Evolutionary conservation across 495 filamentous ascomycete genomes (phyloP).

Genomic region (Letharia lupina): DNA sequence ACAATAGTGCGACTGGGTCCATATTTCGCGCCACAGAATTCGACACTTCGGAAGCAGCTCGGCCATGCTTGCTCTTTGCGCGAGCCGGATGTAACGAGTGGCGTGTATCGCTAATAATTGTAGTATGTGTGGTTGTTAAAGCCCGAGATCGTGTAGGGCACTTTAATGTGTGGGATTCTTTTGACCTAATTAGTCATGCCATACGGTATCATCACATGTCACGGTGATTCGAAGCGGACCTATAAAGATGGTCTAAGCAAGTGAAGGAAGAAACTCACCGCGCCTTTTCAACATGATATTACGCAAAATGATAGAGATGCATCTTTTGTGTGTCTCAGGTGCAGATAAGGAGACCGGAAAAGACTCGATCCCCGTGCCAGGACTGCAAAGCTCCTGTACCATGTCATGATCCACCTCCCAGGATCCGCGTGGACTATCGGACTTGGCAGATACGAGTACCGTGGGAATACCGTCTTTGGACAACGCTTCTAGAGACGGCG

Average conservation of each 20-base stretch:
- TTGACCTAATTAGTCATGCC: constrained; percentile 6
- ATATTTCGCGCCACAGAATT: neutral
- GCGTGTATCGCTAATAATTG: neutral
- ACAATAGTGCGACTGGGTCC: neutral
- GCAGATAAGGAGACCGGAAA: constrained; percentile 62
- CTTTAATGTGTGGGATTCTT: constrained; percentile 1
- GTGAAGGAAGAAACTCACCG: constrained; percentile 46
- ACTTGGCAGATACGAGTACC: constrained; percentile 76
- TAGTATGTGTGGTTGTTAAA: constrained; percentile 1
- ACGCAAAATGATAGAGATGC: constrained; percentile 66
- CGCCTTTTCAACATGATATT: constrained; percentile 54
- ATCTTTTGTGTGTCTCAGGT: constrained; percentile 67
- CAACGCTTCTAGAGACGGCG: constrained; percentile 51
- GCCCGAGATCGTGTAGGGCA: constrained; percentile 8
- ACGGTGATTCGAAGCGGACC: neutral
- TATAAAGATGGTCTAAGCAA: neutral
- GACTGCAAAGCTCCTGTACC: constrained; percentile 49
- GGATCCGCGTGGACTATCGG: constrained; percentile 55
- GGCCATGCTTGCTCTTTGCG: constrained; percentile 15
- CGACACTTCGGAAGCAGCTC: constrained; percentile 20
- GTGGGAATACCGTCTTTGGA: constrained; percentile 58
- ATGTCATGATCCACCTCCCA: constrained; percentile 51
- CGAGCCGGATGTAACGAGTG: neutral
- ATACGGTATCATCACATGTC: constrained; percentile 1
- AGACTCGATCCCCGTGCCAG: constrained; percentile 55